Evolutionary conservation across 176 grass and related monocot genomes (phyloP), one percentile per base, ranked within the genome.

Genomic region (Raddia distichophylla): DNA sequence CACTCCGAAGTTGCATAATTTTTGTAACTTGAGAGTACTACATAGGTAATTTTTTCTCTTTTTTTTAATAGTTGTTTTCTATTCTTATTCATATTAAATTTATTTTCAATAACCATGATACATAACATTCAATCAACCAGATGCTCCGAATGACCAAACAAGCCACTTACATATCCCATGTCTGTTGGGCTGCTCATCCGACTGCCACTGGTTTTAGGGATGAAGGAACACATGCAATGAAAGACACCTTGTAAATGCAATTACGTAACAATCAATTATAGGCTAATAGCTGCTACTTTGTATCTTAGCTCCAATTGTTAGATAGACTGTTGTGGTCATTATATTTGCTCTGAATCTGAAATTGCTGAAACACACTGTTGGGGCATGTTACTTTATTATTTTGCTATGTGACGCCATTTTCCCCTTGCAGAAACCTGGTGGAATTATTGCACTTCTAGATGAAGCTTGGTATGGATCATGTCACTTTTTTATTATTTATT

Each of bases 401-500:
- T 50, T 71, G 5, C 16, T 17, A 27, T 66, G 8, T 72, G 44
- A 53, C 20, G 46, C 52, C 6, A 44, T 71, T 84, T 60, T 93
- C 77, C 50, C 35, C 65, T 83, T 80, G 63, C 89, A 99, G 96
- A 99, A 99, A 99, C 93, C 96, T 60, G 96, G 96, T 87, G 96
- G 96, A 72, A 99, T 99, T 77, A 88, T 99, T 77, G 71, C 96
- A 83, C 96, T 99, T 84, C 89, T 99, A 58, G 93, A 99, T 82
- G 96, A 99, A 82, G 93, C 92, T 77, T 99, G 96, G 96, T 98
- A 87, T 74, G 93, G 3, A 86, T 80, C 14, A 87, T 54, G n/a
- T 77, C 45, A 15, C 54, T 34, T 54, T 18, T 86, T 82, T 58
- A 15, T 18, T 75, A 16, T 87, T 88, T 50, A 52, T 76, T 64